Evolutionary conservation across 2,329 filamentous ascomycete species (phyloP), one percentile per base, ranked within the genome.

Genomic region (Celoporthe dispersa): DNA sequence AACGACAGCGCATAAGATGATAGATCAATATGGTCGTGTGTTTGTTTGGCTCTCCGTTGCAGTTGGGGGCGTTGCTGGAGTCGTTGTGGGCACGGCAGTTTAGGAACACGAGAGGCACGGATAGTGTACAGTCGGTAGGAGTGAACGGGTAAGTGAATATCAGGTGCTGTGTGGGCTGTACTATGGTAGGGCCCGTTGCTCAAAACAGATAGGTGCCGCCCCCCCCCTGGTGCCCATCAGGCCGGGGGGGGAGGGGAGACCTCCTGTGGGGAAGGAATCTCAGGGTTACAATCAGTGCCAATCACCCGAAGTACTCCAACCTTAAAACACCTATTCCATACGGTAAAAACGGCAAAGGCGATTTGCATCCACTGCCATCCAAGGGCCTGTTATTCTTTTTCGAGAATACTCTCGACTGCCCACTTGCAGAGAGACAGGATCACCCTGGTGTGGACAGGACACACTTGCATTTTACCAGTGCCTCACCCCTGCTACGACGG

Each of bases 281-380:
- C 53, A 57, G 53, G 11, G 53, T 57, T 31, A 28, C 53, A 33
- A 31, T 14, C 28, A 57, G 25, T 57, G 14, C 25, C 53, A 57
- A 57, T 31, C 53, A 57, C 25, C 53, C 53, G 28, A 31, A 31
- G 53, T 31, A 8, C 53, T 57, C 33, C 53, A 57, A 57, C 53
- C 53, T 57, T 33, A 57, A 55, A 53, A 57, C 53, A 57, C 25
- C 53, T 55, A 25, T 55, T 55, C 48, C 41, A 12, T 53, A 25
- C n/a, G 8, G 48, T 28, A 14, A 28, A 11, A 28, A 55, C 51
- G 8, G 48, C 22, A 14, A 28, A 11, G 14, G 28, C 51, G 51
- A 55, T 55, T 55, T 28, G 1, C 41, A 44, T 44, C 5, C 14
- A 44, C 16, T 16, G 6, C 1, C 5, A 44, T 44, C 41, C 7